These are phyloP conservation scores for Aspergillus japonicus DNA, from an alignment of 2,329 filamentous ascomycete genomes.

Conservation along the genomic window DNA sequence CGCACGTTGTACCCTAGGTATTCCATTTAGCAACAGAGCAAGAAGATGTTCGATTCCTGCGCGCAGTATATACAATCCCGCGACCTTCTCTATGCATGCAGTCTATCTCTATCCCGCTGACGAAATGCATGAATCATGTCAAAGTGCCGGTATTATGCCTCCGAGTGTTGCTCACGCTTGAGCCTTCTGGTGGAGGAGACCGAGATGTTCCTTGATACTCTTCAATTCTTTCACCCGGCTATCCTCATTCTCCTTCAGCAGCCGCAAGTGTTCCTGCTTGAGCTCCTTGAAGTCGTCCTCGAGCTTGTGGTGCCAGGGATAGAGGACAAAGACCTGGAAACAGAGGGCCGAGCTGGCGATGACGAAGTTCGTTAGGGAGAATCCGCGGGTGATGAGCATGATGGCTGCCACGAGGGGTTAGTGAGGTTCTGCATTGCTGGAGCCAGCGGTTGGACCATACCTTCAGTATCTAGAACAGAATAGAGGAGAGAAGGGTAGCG, in stretches of 20 bases:
- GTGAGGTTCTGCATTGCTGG: background rate
- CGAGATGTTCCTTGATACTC: background rate
- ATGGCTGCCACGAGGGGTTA: background rate
- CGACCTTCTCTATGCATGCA: background rate
- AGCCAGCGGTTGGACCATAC: background rate
- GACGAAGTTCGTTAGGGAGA: constrained; percentile 65
- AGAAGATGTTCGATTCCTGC: no score
- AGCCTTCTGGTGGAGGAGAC: background rate
- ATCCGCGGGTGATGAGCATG: constrained; percentile 50
- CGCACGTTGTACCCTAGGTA: no score
- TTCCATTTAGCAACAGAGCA: no score
- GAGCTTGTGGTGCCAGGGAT: constrained; percentile 68
- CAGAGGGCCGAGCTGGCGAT: constrained; percentile 64
- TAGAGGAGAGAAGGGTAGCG: background rate
- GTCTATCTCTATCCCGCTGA: background rate
- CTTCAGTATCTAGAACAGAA: background rate
- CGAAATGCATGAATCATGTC: no score
- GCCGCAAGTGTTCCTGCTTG: constrained; percentile 55
- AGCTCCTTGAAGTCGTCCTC: constrained; percentile 61
- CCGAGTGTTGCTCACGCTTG: background rate
- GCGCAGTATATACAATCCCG: background rate
- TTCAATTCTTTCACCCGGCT: background rate
- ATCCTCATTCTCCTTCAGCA: constrained; percentile 25
- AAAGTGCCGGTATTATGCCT: no score
- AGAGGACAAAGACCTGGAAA: constrained; percentile 69